Base-by-base conservation (phyloP, 2,329 filamentous ascomycete genomes). In the Aureobasidium sp. region DNA sequence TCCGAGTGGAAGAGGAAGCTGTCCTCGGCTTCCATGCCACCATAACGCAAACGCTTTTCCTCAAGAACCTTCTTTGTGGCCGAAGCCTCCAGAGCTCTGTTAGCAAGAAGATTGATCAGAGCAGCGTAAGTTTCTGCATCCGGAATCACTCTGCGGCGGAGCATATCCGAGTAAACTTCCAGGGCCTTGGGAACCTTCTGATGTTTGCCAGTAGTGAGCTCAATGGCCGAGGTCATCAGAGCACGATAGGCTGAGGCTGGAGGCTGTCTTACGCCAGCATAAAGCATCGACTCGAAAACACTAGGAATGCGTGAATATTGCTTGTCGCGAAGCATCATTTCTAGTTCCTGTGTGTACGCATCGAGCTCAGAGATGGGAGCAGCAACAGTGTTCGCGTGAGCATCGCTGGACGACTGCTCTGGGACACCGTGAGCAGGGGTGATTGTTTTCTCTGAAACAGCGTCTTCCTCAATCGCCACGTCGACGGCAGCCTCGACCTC, bases 141-240 rank as follows among this genome's bases (percentile, higher is more conserved):
- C 8, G 93, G 92, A 23, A 83, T 78, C 27, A 97, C 87, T 68
- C 87, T 88, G 66, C 92, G 88, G 67, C 88, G 86, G 68, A 96
- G 85, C 94, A 99, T 97, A 73, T 97, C 92, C 17, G 91, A 88
- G 74, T 97, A 99, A 58, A 99, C 89, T 77, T 96, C 92, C 58
- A 97, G 82, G 5, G 91, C 91, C 78, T 96, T 96, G 65, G 91
- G 88, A 15, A 96, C 90, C 58, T 94, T 86, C 76, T 95, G 89
- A 60, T 88, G 88, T 74, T 87, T 89, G 73, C 90, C 87, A 27
- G 82, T 80, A 8, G 92, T 90, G 20, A 97, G 83, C 68, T 90
- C 83, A 65, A 97, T 90, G 15, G 91, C 91, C 6, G 94, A 90
- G 69, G 87, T 82, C 47, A 99, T 79, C 48, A 99, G 82, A 55